phyloP scores from a whole-genome alignment of 2,329 filamentous ascomycete genomes.

The Neopestalotiopsis clavispora region DNA sequence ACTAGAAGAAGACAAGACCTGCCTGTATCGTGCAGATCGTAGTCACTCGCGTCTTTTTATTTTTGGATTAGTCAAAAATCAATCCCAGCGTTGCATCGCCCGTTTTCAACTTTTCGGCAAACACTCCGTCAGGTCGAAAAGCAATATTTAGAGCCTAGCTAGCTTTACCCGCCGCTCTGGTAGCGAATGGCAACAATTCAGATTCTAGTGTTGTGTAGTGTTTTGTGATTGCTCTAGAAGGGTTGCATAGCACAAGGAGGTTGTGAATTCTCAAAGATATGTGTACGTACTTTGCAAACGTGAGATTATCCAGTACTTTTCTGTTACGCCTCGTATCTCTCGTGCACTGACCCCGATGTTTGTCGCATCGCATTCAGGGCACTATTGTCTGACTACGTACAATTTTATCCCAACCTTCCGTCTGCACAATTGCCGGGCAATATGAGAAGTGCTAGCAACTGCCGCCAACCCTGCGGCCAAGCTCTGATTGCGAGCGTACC shows the following conservation, averaged over 20 bases:
- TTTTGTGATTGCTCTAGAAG: background rate
- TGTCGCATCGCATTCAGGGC: no score
- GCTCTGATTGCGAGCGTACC: background rate
- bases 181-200: constrained; percentile 14
- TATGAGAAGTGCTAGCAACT: no score
- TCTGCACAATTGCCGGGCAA: background rate
- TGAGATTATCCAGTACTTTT: no score
- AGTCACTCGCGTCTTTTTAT: constrained; percentile 6
- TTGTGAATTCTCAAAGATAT: background rate
- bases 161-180: constrained; percentile 15
- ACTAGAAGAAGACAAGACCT: constrained; percentile 2
- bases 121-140: constrained; percentile 14
- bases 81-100: constrained; percentile 10
- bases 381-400: no score
- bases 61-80: constrained; percentile 13
- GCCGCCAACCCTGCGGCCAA: no score
- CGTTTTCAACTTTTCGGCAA: constrained; percentile 11
- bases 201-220: background rate
- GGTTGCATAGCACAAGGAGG: background rate
- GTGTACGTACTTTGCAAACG: no score
- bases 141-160: constrained; percentile 9
- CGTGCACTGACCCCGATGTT: no score
- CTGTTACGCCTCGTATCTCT: no score
- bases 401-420: no score
- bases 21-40: constrained; percentile 11